These are phyloP conservation scores for Suillus americanus DNA, from an alignment of 768 basidiomycete genomes.

Conservation along the genomic window DNA sequence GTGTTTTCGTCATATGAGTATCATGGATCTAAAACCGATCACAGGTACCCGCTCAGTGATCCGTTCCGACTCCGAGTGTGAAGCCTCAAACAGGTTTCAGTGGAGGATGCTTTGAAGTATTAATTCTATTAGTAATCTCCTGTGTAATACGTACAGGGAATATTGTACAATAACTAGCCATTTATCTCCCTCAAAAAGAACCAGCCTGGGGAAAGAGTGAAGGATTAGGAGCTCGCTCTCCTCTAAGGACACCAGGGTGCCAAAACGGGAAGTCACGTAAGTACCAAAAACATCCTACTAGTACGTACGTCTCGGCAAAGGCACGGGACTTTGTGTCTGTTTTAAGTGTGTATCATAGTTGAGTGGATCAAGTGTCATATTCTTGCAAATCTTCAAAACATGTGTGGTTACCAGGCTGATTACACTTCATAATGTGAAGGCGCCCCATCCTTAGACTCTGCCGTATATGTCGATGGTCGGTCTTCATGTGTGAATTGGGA, in stretches of 20 bases:
- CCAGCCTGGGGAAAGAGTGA: too few species aligned
- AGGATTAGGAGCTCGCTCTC: too few species aligned
- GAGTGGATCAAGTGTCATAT: neutral
- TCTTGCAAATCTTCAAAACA: neutral
- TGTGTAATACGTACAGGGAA: too few species aligned
- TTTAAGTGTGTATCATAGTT: neutral
- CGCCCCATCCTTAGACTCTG: neutral
- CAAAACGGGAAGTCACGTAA: too few species aligned
- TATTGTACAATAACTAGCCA: too few species aligned
- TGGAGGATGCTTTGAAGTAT: neutral
- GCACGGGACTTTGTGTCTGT: too few species aligned
- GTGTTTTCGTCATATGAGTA: too few species aligned
- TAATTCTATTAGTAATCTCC: neutral
- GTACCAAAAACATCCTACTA: too few species aligned
- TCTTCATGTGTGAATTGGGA: neutral
- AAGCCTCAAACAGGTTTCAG: neutral
- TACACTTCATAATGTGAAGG: neutral
- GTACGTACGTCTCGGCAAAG: too few species aligned
- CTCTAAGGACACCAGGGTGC: too few species aligned
- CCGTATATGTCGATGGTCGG: neutral
- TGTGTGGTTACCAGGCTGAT: neutral
- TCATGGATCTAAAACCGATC: neutral
- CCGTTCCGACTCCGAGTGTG: neutral
- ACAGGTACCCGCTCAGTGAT: too few species aligned
- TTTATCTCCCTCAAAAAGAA: too few species aligned